These are phyloP conservation scores for Orbilia blumenaviensis DNA, from an alignment of 2,329 filamentous ascomycete genomes.

Conservation along the genomic window DNA sequence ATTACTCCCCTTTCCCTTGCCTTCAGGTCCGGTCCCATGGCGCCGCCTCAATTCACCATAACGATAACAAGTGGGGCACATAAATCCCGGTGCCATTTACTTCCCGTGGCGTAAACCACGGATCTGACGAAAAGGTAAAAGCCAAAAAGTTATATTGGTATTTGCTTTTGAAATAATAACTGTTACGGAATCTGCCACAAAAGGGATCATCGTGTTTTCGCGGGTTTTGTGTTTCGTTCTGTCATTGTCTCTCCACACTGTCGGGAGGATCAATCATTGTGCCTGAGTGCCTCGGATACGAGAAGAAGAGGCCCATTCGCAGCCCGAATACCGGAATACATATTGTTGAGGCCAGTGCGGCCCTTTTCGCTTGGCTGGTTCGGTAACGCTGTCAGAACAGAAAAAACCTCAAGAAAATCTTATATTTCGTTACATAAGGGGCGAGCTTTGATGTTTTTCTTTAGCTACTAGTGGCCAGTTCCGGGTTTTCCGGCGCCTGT, in stretches of 20 bases:
- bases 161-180: conserved; percentile 3
- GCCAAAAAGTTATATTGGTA: neutral
- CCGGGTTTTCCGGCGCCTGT: conserved; percentile 10
- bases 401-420: conserved; percentile 6
- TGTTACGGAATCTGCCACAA: neutral
- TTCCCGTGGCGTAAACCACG: conserved; percentile 3
- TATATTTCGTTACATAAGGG: conserved; percentile 5
- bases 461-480: neutral
- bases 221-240: neutral
- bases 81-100: neutral
- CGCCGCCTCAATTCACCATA: neutral
- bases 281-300: neutral
- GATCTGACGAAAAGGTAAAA: neutral
- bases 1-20: neutral
- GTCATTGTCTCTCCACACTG: neutral
- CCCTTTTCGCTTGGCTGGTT: neutral
- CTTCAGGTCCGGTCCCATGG: neutral
- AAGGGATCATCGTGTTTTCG: neutral
- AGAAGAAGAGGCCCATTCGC: conserved; percentile 1
- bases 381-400: neutral
- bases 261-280: neutral
- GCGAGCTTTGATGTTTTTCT: conserved; percentile 4
- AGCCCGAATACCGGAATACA: neutral
- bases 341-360: conserved; percentile 7
- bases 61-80: conserved; percentile 8